Evolutionary conservation across 805 yeast species (phyloP).

Genomic region (Wickerhamomyces pijperi): DNA sequence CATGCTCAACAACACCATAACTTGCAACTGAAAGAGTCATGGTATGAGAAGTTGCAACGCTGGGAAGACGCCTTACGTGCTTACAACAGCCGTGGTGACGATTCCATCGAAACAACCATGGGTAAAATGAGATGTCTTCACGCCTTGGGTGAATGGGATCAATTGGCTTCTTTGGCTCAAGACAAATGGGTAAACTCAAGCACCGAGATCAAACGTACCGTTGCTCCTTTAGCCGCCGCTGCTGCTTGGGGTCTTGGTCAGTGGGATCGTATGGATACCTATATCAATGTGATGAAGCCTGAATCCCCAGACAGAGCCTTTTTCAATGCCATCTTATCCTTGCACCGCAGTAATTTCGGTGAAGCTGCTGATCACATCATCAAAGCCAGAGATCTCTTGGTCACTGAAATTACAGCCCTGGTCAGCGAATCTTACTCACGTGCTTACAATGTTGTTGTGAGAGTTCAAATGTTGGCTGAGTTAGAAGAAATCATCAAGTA

Average conservation of each 20-base stretch:
- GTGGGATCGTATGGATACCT: conserved; percentile 93
- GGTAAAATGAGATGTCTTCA: conserved; percentile 97
- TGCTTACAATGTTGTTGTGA: conserved; percentile 92
- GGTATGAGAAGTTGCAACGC: conserved; percentile 93
- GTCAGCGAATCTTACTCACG: conserved; percentile 94
- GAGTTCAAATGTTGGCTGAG: conserved; percentile 96
- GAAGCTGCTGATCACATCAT: conserved; percentile 72
- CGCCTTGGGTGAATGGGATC: conserved; percentile 99
- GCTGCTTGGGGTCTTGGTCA: conserved; percentile 98
- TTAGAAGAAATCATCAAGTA: conserved; percentile 88
- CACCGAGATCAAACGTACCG: conserved; percentile 62
- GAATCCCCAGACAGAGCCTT: conserved; percentile 94
- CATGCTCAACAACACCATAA: conserved; percentile 90
- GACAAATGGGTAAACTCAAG: conserved; percentile 74
- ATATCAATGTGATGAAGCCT: conserved; percentile 77
- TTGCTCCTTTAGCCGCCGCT: conserved; percentile 97
- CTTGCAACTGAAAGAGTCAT: conserved; percentile 85
- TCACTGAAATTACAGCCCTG: conserved; percentile 87
- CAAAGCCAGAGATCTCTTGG: conserved; percentile 78
- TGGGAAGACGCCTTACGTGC: conserved; percentile 98
- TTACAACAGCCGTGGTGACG: conserved; percentile 67
- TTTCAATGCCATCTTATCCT: conserved; percentile 78
- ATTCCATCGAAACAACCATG: conserved; percentile 80
- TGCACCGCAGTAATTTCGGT: conserved; percentile 78
- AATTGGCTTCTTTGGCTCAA: conserved; percentile 72